These are phyloP conservation scores for Trichoderma hamatum DNA, from an alignment of 2,329 filamentous ascomycete genomes.

Conservation along the genomic window DNA sequence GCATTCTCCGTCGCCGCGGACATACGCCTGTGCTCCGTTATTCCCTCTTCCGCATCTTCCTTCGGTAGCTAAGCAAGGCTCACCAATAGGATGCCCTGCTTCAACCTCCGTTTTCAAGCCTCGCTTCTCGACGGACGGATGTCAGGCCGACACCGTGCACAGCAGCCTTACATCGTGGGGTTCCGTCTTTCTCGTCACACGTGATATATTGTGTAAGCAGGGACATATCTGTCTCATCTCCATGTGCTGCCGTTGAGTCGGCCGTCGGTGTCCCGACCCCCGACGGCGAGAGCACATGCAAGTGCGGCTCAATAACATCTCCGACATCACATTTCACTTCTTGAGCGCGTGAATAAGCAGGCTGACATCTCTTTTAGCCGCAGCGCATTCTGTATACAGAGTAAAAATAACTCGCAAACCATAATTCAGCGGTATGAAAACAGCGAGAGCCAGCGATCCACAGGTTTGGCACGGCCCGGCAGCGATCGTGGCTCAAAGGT, in stretches of 20 bases:
- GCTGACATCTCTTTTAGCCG: background rate
- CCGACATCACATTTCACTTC: background rate
- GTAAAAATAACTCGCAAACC: background rate
- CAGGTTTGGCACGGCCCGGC: background rate
- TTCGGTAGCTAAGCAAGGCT: conserved; percentile 1
- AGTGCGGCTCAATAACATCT: background rate
- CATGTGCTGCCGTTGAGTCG: background rate
- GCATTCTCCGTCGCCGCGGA: conserved; percentile 11
- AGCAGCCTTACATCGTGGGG: background rate
- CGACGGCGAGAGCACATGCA: background rate
- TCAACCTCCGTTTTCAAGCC: background rate
- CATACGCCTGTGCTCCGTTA: background rate
- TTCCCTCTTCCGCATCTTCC: background rate
- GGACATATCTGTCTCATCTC: background rate
- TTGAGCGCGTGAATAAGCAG: background rate
- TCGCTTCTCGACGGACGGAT: background rate
- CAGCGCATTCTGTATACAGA: background rate
- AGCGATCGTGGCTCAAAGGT: background rate
- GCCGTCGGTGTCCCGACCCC: background rate
- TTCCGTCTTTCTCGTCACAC: background rate
- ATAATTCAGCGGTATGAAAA: background rate
- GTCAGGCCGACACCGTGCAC: background rate
- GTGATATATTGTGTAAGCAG: background rate
- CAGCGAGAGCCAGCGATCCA: background rate
- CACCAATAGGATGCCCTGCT: background rate